phyloP scores from a whole-genome alignment of 768 basidiomycete genomes.

The Boletus rubescentipes region DNA sequence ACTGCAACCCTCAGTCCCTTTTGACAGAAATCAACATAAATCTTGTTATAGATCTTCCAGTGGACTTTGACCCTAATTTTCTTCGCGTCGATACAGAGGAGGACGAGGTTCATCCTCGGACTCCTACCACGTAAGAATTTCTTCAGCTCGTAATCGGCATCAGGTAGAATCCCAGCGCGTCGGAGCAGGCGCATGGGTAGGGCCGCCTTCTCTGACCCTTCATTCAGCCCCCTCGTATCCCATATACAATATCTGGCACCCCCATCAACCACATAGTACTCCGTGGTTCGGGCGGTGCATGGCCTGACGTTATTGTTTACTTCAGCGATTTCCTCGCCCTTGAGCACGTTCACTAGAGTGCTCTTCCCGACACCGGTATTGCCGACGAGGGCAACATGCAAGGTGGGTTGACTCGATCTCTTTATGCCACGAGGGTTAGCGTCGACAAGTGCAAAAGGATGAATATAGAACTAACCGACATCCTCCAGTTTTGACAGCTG shows the following conservation, averaged over 20 bases:
- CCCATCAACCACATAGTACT: slow-evolving; percentile 11
- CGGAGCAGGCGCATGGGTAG: neutral
- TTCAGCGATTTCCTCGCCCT: slow-evolving; percentile 11
- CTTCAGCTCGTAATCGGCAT: slow-evolving; percentile 20
- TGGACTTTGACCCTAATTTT: slow-evolving; percentile 15
- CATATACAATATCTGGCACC: slow-evolving; percentile 15
- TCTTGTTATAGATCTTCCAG: slow-evolving; percentile 23
- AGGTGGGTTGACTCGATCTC: neutral
- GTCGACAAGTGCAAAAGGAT: neutral
- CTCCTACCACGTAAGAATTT: slow-evolving; percentile 11
- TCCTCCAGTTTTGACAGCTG: slow-evolving; percentile 2
- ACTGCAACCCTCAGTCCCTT: slow-evolving; percentile 13
- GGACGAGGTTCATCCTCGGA: slow-evolving; percentile 18
- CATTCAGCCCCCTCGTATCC: slow-evolving; percentile 29
- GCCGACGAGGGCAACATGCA: slow-evolving; percentile 23
- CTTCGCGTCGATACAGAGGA: slow-evolving; percentile 21
- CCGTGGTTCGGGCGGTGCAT: slow-evolving; percentile 11
- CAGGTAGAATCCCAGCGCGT: neutral
- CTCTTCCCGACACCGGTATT: slow-evolving; percentile 28
- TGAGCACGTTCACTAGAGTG: slow-evolving; percentile 27
- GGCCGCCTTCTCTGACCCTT: slow-evolving; percentile 8
- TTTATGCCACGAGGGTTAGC: slow-evolving; percentile 3
- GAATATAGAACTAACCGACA: slow-evolving; percentile 16
- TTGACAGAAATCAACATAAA: slow-evolving; percentile 16
- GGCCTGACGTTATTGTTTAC: slow-evolving; percentile 20